These are phyloP conservation scores for Jackrogersella multiformis DNA, from an alignment of 495 filamentous ascomycete genomes.

Conservation along the genomic window DNA sequence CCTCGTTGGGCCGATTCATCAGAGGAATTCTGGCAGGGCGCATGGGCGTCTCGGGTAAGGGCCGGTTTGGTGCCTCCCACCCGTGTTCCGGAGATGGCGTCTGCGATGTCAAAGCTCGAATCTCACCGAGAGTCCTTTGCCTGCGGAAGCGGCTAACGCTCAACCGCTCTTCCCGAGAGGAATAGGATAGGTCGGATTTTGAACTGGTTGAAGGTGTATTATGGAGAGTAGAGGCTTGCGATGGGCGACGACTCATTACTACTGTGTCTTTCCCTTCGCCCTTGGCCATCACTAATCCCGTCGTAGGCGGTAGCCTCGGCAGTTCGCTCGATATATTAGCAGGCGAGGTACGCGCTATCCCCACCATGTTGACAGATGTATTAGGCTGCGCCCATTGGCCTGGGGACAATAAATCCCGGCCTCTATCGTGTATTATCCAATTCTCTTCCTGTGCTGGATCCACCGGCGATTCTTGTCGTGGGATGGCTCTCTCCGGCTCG, in stretches of 20 bases:
- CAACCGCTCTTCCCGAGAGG: constrained; percentile 30
- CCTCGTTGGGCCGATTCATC: constrained; percentile 24
- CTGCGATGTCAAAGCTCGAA: constrained; percentile 15
- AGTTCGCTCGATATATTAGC: constrained; percentile 23
- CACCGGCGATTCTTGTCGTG: constrained; percentile 6
- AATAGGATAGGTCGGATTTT: constrained; percentile 17
- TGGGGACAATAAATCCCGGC: constrained; percentile 30
- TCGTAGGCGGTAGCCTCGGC: constrained; percentile 27
- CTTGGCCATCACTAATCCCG: constrained; percentile 5
- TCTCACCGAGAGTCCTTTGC: constrained; percentile 7
- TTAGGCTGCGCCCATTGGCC: constrained; percentile 35
- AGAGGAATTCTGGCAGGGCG: constrained; percentile 20
- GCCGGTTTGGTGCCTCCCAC: constrained; percentile 25
- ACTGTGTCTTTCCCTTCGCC: constrained; percentile 19
- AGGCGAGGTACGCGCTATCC: constrained; percentile 30
- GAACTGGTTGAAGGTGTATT: constrained; percentile 30
- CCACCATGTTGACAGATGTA: constrained; percentile 25
- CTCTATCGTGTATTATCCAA: constrained; percentile 33
- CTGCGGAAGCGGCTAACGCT: constrained; percentile 18
- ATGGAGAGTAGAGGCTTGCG: constrained; percentile 17
- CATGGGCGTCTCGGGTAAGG: constrained; percentile 36
- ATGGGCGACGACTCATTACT: constrained; percentile 7
- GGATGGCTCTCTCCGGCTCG: constrained; percentile 9
- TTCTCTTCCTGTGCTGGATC: constrained; percentile 19
- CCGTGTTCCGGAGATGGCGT: constrained; percentile 26